Base-by-base conservation (phyloP, 1,139 yeast species). In the Pichia cactophila region DNA sequence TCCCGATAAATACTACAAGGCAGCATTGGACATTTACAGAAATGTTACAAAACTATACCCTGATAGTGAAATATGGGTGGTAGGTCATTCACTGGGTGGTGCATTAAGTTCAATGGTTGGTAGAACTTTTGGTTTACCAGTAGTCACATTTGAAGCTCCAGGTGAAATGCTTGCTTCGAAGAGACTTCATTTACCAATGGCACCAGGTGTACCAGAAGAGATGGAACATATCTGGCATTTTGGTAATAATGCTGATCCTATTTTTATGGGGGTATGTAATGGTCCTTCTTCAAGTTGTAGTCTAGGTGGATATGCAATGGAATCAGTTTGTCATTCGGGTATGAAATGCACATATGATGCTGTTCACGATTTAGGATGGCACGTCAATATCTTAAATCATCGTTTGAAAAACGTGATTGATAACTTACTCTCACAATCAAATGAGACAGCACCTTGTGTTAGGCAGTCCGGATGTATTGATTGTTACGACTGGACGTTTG, bases 241-340 rank as follows among this genome's bases (percentile, higher is more conserved):
- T 63, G 98, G 98, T 7, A 92, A 92, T 64, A 92, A 95, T 1
- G 98, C 96, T 0, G 99, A 92, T 64, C 99, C 99, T 1, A 86
- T 92, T 6, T 92, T 75, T 61, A 86, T 90, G 95, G 99, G 99
- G 0, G 90, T 88, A 7, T 92, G 98, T 65, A 89, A 87, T 62
- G 99, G 99, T 5, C 95, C 95, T 0, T 82, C 94, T 9, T 85
- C 95, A 1, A 69, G 92, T 4, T 92, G 99, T 66, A 83, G 92
- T 59, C 76, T 87, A 14, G 97, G 87, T 0, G 98, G 98, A 0
- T 92, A 89, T 66, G 98, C 98, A 11, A 84, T 92, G 97, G 98
- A 92, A 64, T 85, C 97, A 0, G 83, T 84, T 40, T 92, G 99
- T 63, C 99, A 92, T 64, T 80, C 96, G 0, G 99, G 98, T 0